phyloP scores from a whole-genome alignment of 1,139 yeast genomes.

The Saccharomyces hybrid region DNA sequence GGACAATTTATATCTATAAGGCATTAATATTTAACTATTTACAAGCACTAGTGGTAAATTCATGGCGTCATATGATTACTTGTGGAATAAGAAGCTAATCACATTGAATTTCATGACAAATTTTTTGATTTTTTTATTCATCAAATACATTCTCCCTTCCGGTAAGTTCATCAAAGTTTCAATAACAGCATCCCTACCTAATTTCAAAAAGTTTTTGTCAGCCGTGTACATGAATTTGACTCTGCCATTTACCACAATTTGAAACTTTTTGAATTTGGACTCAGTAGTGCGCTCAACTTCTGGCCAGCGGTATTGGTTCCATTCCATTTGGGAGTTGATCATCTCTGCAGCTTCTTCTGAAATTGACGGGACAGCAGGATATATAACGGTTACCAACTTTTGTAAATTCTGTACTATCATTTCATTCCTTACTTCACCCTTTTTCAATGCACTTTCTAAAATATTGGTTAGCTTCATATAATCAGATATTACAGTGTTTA shows the following conservation, averaged over 20 bases:
- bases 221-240: conserved; percentile 44
- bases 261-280: conserved; percentile 38
- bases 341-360: conserved; percentile 79
- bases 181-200: conserved; percentile 33
- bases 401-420: conserved; percentile 40
- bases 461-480: conserved; percentile 76
- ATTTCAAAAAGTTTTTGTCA: conserved; percentile 32
- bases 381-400: conserved; percentile 46
- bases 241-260: conserved; percentile 65
- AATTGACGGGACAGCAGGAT: conserved; percentile 48
- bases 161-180: conserved; percentile 29
- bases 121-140: conserved; percentile 34
- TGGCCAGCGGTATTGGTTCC: conserved; percentile 60
- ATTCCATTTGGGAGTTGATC: conserved; percentile 34
- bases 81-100: conserved; percentile 32
- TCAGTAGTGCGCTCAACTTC: conserved; percentile 33
- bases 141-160: conserved; percentile 32
- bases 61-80: conserved; percentile 3
- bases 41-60: conserved; percentile 2
- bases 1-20: neutral
- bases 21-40: conserved; percentile 10
- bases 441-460: conserved; percentile 38
- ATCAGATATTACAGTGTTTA: conserved; percentile 84
- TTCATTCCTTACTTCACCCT: conserved; percentile 32
- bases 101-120: conserved; percentile 36